Evolutionary conservation across 1,139 yeast species (phyloP).

Genomic region (Petasospora rhodanensis): DNA sequence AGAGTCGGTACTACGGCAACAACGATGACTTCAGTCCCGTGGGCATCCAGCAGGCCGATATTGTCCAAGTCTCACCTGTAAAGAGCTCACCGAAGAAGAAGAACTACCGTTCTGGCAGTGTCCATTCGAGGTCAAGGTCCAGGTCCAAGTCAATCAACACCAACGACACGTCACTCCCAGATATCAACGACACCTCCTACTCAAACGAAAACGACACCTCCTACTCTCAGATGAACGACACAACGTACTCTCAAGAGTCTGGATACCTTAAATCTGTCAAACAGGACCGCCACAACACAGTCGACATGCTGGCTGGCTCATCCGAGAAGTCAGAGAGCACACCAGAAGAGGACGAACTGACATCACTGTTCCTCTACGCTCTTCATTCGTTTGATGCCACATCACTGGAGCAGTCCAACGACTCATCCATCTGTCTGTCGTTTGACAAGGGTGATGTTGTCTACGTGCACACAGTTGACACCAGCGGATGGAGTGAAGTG

Average conservation of each 20-base stretch:
- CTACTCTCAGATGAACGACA: slow-evolving; percentile 14
- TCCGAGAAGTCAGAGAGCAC: slow-evolving; percentile 1
- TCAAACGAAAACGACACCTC: too few species aligned
- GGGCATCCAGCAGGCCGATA: slow-evolving; percentile 1
- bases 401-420: slow-evolving; percentile 60
- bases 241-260: slow-evolving; percentile 20
- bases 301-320: slow-evolving; percentile 5
- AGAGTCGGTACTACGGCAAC: too few species aligned
- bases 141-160: too few species aligned
- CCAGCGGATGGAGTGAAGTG: slow-evolving; percentile 98
- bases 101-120: too few species aligned
- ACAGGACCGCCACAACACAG: slow-evolving; percentile 12
- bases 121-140: slow-evolving; percentile 4
- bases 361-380: slow-evolving; percentile 42
- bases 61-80: slow-evolving; percentile 1
- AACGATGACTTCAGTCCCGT: too few species aligned
- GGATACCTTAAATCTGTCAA: slow-evolving; percentile 13
- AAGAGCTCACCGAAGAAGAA: slow-evolving; percentile 4
- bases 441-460: slow-evolving; percentile 79
- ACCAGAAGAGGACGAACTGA: slow-evolving; percentile 25
- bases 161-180: too few species aligned
- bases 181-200: too few species aligned
- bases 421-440: slow-evolving; percentile 74
- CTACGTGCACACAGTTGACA: slow-evolving; percentile 82
- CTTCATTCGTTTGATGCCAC: slow-evolving; percentile 75